Evolutionary conservation across 176 grass and related monocot species (phyloP), one percentile per base, ranked within the genome.

Genomic region (Ensete ventricosum): DNA sequence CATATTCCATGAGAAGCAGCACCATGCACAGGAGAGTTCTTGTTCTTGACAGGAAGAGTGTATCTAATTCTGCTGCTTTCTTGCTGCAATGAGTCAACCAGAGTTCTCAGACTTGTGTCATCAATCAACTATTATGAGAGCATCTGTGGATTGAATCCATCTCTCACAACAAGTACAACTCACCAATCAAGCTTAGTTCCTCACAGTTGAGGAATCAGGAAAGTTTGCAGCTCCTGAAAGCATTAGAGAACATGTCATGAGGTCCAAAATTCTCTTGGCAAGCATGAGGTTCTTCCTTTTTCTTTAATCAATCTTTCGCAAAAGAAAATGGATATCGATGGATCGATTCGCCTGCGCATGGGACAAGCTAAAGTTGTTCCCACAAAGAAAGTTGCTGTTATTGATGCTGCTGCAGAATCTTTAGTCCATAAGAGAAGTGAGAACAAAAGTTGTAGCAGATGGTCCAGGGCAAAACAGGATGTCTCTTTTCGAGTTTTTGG

Each of bases 401-500:
- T 43, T 43, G 34, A 43, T 43, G 34, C 34, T 43, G 34, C 4
- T 43, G 34, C 34, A 5, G 34, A 43, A 43, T 43, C 34, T 34
- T 34, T 43, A 43, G 34, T 43, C 34, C 34, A 6, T 43, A 0
- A 6, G 34, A 43, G 34, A 81, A 81, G 77, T 73, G 71, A 73
- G 74, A 89, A 85, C 74, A 78, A 74, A 79, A 90, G 81, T 78
- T 78, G 79, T 14, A 83, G 53, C 59, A 53, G 64, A 69, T 81
- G 70, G 85, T 81, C 86, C 81, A 87, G 68, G 17, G 76, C 54
- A 67, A 58, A 89, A 92, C 84, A 93, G 86, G 88, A 98, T 84
- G 87, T 98, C 88, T 93, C 88, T 89, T 91, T 91, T 93, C 74
- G 76, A 86, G 79, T 88, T 43, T 43, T 43, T 86, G 79, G 81